Base-by-base conservation (phyloP, 2,329 filamentous ascomycete species). In the Lasiodiplodia sp. region DNA sequence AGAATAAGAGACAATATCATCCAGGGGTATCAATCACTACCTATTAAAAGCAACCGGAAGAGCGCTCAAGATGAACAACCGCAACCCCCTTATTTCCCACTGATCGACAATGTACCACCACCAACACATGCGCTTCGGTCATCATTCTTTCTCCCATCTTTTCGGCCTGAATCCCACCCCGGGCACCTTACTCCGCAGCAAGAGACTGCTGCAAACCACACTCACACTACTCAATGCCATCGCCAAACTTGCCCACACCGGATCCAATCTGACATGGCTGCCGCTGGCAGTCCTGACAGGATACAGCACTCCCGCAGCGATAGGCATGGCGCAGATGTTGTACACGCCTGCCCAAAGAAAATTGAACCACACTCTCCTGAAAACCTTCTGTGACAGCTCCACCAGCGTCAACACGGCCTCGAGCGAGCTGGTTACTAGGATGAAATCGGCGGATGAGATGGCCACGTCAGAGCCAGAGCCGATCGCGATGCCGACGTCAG, bases 201-300 rank as follows among this genome's bases (percentile, higher is more conserved):
- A 85, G 75, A 97, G 80, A 81, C 92, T 95, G 78, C 93, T 97
- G 76, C 88, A 81, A 63, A 97, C 91, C 56, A 98, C 94, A 75
- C 92, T 96, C 72, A 97, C 90, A 79, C 92, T 95, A 79, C 94
- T 97, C 78, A 94, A 80, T 31, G 95, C 95, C 95, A 97, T 98
- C 0, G 94, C 94, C 77, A 97, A 80, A 72, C 90, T 91, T 5
- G 94, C 95, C 94, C 94, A 97, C 1, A 92, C 92, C 0, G 92
- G 92, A 77, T 92, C 90, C 57, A 94, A 80, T 70, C 87, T 82
- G 23, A 93, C 80, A 76, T 91, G 91, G 37, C 77, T 76, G 1
- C 84, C 86, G 2, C 79, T 78, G 18, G 78, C 80, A 0, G 81
- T 81, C 11, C 77, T 82, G 40, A 89, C 82, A 0, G 89, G 87